Percentiles rank a stretch among this genome's conserved stretches.
These are phyloP conservation scores for Corchorus olitorius DNA, from an alignment of 345 rosid species.

Conservation along the genomic window DNA sequence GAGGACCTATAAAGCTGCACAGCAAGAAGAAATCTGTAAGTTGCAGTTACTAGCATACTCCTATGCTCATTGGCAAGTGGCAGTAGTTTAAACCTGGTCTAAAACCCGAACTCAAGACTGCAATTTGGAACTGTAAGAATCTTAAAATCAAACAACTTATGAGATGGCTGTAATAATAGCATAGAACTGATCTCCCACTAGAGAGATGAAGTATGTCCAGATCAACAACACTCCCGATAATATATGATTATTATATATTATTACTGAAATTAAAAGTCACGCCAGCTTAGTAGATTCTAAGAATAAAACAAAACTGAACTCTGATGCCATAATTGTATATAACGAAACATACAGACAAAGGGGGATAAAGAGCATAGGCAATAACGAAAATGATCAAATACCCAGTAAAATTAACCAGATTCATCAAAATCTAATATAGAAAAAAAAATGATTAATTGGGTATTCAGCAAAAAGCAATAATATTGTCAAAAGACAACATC, in stretches of 20 bases:
- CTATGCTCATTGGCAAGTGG: background rate
- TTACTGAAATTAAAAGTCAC: background rate
- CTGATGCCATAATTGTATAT: background rate
- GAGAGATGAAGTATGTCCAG: background rate
- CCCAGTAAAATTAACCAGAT: background rate
- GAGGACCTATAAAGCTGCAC: background rate
- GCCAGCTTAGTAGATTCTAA: too few species aligned
- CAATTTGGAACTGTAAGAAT: background rate
- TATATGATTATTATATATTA: background rate
- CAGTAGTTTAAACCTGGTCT: background rate
- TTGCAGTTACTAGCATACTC: background rate
- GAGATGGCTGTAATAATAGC: background rate
- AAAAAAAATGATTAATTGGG: slow-evolving; percentile 5
- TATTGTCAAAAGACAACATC: background rate
- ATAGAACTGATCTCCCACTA: background rate
- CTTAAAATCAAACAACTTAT: background rate
- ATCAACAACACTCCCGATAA: background rate
- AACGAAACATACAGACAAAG: background rate
- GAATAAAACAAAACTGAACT: background rate
- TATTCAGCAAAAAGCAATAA: background rate
- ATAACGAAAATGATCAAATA: background rate
- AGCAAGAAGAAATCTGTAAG: background rate
- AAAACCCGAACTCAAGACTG: background rate
- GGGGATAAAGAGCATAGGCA: background rate
- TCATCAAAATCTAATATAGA: background rate